Conservation (phyloP, 495 filamentous ascomycete genomes). For the Aspergillus campestris region DNA sequence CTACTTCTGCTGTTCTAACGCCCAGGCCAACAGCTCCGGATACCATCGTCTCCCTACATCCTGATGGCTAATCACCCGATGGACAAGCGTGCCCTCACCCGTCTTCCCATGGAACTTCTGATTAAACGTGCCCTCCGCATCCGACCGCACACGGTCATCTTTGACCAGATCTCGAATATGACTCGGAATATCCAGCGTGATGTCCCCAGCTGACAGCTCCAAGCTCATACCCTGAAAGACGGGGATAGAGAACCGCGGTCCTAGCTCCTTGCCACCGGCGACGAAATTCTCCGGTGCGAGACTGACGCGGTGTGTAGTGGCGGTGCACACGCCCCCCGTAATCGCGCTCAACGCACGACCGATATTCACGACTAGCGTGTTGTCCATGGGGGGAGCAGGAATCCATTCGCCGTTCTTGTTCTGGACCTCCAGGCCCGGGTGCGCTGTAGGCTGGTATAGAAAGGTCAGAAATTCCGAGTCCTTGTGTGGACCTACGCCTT, state of each 20-base stretch:
- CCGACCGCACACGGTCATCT: conserved; percentile 33
- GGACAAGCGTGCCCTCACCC: conserved; percentile 76
- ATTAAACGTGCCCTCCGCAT: conserved; percentile 38
- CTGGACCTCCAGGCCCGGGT: conserved; percentile 80
- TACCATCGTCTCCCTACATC: conserved; percentile 83
- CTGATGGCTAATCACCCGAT: conserved; percentile 78
- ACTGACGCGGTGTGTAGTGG: conserved; percentile 75
- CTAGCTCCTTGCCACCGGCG: conserved; percentile 25
- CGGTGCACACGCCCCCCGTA: conserved; percentile 78
- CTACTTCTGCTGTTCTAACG: conserved; percentile 20
- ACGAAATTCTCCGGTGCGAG: conserved; percentile 25
- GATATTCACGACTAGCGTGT: conserved; percentile 76
- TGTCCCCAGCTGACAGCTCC: conserved; percentile 69
- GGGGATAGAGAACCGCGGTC: conserved; percentile 74
- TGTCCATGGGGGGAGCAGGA: conserved; percentile 40
- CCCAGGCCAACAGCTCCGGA: conserved; percentile 50
- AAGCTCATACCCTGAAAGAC: conserved; percentile 90
- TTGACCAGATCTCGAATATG: conserved; percentile 43
- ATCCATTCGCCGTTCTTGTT: conserved; percentile 80
- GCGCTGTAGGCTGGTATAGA: conserved; percentile 75
- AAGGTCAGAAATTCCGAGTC: conserved; percentile 84
- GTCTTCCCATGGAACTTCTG: conserved; percentile 45
- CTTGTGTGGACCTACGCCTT: conserved; percentile 89
- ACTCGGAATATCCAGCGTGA: conserved; percentile 61
- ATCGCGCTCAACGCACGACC: conserved; percentile 89